Evolutionary conservation across 1,284 basidiomycete species (phyloP).

Genomic region (Cryptococcus sp.): DNA sequence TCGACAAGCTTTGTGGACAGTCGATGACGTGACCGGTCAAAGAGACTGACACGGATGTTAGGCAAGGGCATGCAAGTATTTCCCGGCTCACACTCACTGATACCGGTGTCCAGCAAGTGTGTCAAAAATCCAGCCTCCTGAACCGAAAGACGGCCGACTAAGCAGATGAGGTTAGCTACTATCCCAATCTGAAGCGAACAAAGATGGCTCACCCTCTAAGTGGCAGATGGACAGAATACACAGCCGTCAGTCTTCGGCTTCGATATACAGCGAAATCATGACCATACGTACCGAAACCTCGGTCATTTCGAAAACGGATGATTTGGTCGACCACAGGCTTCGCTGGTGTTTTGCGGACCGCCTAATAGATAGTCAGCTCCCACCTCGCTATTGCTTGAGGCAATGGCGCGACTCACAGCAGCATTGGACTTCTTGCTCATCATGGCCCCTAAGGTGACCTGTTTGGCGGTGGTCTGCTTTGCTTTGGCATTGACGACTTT

Average conservation of each 20-base stretch:
- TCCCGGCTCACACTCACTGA: slow-evolving; percentile 38
- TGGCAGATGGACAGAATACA: too few relatives aligned
- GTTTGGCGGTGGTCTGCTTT: slow-evolving; percentile 35
- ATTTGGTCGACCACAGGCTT: slow-evolving; percentile 50
- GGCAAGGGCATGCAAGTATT: neutral
- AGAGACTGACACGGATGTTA: slow-evolving; percentile 27
- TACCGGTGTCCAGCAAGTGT: slow-evolving; percentile 48
- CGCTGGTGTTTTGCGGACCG: slow-evolving; percentile 29
- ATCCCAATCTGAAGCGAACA: neutral
- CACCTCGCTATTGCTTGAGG: neutral
- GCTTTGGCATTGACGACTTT: slow-evolving; percentile 44
- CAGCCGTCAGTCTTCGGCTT: too few relatives aligned
- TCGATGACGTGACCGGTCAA: slow-evolving; percentile 50
- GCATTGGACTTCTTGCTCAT: slow-evolving; percentile 40
- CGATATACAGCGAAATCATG: too few relatives aligned
- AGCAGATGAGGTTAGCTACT: slow-evolving; percentile 6
- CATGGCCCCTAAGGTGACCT: slow-evolving; percentile 48
- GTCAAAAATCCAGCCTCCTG: slow-evolving; percentile 48
- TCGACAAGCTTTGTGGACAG: slow-evolving; percentile 44
- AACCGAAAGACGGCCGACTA: slow-evolving; percentile 50
- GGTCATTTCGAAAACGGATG: slow-evolving; percentile 50
- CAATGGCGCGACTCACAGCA: slow-evolving; percentile 13
- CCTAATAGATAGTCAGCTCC: slow-evolving; percentile 2
- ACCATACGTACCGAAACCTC: slow-evolving; percentile 44
- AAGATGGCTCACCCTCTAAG: too few relatives aligned